Base-by-base conservation (phyloP, 2,329 filamentous ascomycete species). In the Aureobasidium vineae region DNA sequence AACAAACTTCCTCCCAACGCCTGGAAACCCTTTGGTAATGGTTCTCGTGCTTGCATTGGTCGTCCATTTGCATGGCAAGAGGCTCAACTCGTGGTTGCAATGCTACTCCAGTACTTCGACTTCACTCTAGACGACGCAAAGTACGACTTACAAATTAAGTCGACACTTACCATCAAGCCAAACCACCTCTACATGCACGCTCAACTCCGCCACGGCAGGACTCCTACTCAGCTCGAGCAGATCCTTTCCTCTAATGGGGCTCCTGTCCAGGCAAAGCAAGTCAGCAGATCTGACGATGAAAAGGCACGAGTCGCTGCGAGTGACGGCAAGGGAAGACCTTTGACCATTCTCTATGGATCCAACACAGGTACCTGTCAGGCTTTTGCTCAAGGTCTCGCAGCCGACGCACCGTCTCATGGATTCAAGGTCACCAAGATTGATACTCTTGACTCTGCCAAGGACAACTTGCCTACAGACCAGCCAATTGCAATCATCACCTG, bases 1-100 rank as follows among this genome's bases (percentile, higher is more conserved):
- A 84, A 86, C 68, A 72, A 72, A 38, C 66, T 77, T 31, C 75
- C 75, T 1, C 70, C 70, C 10, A 72, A 74, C 26, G 61, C 72
- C n/a, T 76, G 75, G 74, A 72, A 77, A 77, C 88, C 90, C 3
- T 93, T 92, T 70, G 90, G 90, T 1, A 89, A 90, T 67, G 90
- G 90, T 1, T 81, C 84, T 69, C 80, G 90, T 63, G 87, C 80
- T 1, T 93, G 90, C 70, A 92, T 92, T 68, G 90, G 90, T 4
- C 80, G 89, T 1, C 82, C 85, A 0, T 92, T 92, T 73, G 89
- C 90, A 1, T 90, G 87, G 87, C 90, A 93, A 73, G 90, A 93
- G 76, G 82, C 84, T 1, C 73, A 89, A 5, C 77, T 91, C 0
- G 82, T 83, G 10, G 79, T 87, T 70, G 85, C 86, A 0, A 82